Evolutionary conservation across 257 asterid genomes (phyloP).

Genomic region (Solanum dulcamara): DNA sequence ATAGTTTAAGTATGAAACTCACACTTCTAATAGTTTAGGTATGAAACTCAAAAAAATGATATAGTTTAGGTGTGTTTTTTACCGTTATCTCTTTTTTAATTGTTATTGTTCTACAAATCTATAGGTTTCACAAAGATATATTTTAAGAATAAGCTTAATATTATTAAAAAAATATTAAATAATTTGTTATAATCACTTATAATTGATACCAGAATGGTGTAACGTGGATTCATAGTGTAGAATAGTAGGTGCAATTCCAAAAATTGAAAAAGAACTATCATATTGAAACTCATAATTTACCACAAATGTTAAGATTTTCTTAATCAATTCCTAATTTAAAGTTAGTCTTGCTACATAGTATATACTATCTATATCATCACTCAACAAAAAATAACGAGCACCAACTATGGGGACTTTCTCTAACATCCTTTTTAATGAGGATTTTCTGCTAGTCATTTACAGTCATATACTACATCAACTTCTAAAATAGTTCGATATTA

Average conservation of each 20-base stretch:
- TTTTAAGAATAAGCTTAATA: no score
- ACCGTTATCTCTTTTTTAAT: no score
- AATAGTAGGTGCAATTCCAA: background rate
- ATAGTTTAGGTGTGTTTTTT: no score
- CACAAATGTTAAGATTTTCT: background rate
- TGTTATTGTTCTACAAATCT: no score
- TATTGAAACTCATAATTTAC: no score
- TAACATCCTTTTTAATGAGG: background rate
- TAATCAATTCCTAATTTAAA: background rate
- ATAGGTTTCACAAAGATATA: background rate
- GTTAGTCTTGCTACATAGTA: background rate
- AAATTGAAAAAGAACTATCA: background rate
- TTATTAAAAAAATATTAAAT: no score
- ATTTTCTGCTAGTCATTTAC: background rate
- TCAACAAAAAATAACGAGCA: background rate
- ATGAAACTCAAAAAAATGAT: no score
- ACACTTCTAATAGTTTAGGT: no score
- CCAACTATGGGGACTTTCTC: background rate
- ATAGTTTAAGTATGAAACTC: no score
- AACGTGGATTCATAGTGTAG: background rate
- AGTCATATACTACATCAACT: background rate
- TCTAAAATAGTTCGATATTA: background rate
- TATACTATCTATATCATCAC: background rate
- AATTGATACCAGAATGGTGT: background rate
- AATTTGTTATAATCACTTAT: no score